Percentiles rank a stretch among this genome's conserved stretches.
Evolutionary conservation across 23 red algal species (phyloP).

Genomic region (Pyropia yezoensis): DNA sequence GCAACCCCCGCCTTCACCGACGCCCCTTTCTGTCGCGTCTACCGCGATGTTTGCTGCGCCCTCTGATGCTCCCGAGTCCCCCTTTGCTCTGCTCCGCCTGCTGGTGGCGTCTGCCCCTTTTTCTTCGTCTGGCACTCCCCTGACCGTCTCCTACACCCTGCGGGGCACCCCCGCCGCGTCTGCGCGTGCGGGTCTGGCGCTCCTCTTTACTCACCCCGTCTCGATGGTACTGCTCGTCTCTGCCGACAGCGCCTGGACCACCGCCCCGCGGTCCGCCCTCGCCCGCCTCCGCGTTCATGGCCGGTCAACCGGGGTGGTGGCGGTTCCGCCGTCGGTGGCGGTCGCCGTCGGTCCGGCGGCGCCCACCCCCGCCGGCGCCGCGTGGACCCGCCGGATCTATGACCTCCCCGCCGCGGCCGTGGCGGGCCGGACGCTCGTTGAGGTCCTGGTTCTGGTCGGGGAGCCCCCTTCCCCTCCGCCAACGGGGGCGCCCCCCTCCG

Average conservation of each 20-base stretch:
- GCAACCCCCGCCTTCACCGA: too few species aligned
- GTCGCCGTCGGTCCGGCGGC: conserved; percentile 14
- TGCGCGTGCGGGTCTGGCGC: too few species aligned
- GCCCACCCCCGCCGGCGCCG: not conserved
- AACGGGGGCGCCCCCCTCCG: conserved; percentile 11
- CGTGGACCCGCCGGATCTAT: conserved; percentile 31
- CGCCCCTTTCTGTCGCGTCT: too few species aligned
- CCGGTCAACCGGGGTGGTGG: not conserved
- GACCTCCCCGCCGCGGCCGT: conserved; percentile 11
- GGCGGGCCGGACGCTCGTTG: conserved; percentile 27
- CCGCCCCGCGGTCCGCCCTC: not conserved
- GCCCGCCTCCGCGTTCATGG: conserved; percentile 30
- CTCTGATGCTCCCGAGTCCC: too few species aligned
- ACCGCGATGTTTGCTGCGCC: too few species aligned
- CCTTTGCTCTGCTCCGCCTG: too few species aligned
- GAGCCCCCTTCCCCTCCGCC: conserved; percentile 14
- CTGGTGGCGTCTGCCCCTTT: too few species aligned
- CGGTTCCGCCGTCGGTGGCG: conserved; percentile 1
- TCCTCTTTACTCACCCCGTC: too few species aligned
- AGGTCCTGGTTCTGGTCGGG: conserved; percentile 40
- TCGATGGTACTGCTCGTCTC: too few species aligned
- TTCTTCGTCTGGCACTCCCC: too few species aligned
- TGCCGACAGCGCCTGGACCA: not conserved
- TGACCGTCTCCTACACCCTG: too few species aligned
- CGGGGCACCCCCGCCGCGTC: not conserved